phyloP scores from a whole-genome alignment of 192 early-diverging fungal species.

The Backusella tarrabulga region DNA sequence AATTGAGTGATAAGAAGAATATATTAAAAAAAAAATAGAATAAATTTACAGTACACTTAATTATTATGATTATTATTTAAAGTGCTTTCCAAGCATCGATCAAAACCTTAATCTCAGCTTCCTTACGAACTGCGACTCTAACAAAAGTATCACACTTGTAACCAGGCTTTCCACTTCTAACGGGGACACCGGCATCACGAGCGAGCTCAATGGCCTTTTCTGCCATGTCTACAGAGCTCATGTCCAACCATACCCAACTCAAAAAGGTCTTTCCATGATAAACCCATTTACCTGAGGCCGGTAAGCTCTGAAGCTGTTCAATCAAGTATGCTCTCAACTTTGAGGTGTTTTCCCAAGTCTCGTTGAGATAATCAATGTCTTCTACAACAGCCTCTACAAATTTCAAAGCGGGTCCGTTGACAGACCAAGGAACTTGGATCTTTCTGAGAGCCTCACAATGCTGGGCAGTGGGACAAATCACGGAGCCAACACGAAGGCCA shows the following conservation, averaged over 20 bases:
- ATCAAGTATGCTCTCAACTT: conserved; percentile 61
- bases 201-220: conserved; percentile 65
- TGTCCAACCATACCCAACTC: conserved; percentile 89
- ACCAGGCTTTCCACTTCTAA: conserved; percentile 74
- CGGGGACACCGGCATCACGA: conserved; percentile 79
- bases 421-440: conserved; percentile 90
- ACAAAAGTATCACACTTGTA: conserved; percentile 75
- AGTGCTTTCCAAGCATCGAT: conserved; percentile 66
- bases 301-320: conserved; percentile 36
- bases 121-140: conserved; percentile 75
- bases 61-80: neutral
- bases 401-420: conserved; percentile 83
- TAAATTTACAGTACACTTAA: neutral
- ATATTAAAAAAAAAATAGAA: neutral
- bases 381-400: conserved; percentile 78
- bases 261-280: conserved; percentile 75
- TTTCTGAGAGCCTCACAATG: conserved; percentile 75
- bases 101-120: conserved; percentile 65
- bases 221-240: conserved; percentile 54
- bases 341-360: conserved; percentile 78
- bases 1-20: neutral
- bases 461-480: conserved; percentile 77
- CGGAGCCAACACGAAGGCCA: conserved; percentile 83
- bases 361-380: conserved; percentile 65
- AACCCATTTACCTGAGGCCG: conserved; percentile 46